Conservation (phyloP, 345 rosid species). For the Citrus maxima region DNA sequence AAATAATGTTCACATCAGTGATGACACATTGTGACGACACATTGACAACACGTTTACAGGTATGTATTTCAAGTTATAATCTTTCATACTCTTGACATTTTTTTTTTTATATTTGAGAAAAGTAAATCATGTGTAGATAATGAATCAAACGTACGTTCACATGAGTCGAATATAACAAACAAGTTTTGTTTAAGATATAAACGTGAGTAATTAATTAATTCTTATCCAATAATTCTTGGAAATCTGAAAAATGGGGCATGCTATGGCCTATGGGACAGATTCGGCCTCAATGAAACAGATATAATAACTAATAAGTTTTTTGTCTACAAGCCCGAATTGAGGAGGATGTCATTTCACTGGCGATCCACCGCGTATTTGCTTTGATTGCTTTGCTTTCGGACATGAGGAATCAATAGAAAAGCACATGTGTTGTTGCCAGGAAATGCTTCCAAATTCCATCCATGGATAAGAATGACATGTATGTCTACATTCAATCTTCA, state of each 20-base stretch:
- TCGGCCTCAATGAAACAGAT: neutral
- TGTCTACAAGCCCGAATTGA: too few species aligned
- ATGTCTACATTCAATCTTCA: too few species aligned
- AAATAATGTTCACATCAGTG: too few species aligned
- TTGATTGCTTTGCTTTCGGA: too few species aligned
- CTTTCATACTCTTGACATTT: neutral
- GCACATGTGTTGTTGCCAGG: neutral
- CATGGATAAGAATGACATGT: neutral
- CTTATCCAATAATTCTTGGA: neutral
- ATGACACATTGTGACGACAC: neutral
- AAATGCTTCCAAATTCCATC: neutral
- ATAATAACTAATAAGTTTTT: too few species aligned
- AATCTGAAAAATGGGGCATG: neutral
- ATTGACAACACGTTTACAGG: neutral
- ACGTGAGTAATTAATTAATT: too few species aligned
- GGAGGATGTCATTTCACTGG: too few species aligned
- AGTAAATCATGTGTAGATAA: neutral
- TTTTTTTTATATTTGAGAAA: neutral
- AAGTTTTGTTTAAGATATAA: neutral
- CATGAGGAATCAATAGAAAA: too few species aligned
- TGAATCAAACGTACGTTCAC: neutral
- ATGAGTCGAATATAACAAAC: neutral
- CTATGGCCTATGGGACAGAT: neutral
- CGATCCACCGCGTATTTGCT: too few species aligned
- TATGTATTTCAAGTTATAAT: too few species aligned